Conservation (phyloP, 2,329 filamentous ascomycete species). For the Xylariaceae sp. region DNA sequence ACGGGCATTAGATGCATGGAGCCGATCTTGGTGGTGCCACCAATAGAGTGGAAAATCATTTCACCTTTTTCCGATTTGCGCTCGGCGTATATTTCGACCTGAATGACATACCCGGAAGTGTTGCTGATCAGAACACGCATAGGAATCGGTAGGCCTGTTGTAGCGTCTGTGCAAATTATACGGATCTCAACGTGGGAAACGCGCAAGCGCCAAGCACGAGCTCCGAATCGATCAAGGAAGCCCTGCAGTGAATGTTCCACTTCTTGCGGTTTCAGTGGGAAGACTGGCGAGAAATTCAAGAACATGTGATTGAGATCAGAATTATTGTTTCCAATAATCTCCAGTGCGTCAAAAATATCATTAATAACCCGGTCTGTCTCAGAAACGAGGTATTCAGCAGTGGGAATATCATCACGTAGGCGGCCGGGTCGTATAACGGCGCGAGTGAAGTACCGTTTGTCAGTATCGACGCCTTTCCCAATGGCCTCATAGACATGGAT, state of each 20-base stretch:
- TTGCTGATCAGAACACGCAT: constrained; percentile 96
- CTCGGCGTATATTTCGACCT: constrained; percentile 97
- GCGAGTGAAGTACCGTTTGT: constrained; percentile 98
- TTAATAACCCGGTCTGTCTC: constrained; percentile 96
- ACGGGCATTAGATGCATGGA: constrained; percentile 92
- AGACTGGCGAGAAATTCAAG: constrained; percentile 98
- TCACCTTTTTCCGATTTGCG: constrained; percentile 97
- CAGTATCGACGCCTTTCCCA: constrained; percentile 89
- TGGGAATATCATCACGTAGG: constrained; percentile 94
- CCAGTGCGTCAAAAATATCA: constrained; percentile 93
- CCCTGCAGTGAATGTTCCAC: constrained; percentile 90
- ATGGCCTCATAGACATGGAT: constrained; percentile 98
- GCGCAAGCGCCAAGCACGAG: constrained; percentile 91
- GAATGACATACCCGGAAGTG: constrained; percentile 95
- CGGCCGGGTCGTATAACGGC: constrained; percentile 91
- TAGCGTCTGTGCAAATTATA: constrained; percentile 91
- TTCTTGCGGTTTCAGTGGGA: constrained; percentile 83
- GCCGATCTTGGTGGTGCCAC: constrained; percentile 89
- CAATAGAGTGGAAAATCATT: constrained; percentile 98
- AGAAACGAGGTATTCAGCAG: constrained; percentile 96
- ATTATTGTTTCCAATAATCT: constrained; percentile 99
- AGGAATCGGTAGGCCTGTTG: constrained; percentile 79
- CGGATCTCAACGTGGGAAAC: constrained; percentile 97
- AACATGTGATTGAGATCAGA: constrained; percentile 99
- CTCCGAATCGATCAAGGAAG: constrained; percentile 94